These are phyloP conservation scores for Tolypocladium capitatum DNA, from an alignment of 2,329 filamentous ascomycete species.

Conservation along the genomic window DNA sequence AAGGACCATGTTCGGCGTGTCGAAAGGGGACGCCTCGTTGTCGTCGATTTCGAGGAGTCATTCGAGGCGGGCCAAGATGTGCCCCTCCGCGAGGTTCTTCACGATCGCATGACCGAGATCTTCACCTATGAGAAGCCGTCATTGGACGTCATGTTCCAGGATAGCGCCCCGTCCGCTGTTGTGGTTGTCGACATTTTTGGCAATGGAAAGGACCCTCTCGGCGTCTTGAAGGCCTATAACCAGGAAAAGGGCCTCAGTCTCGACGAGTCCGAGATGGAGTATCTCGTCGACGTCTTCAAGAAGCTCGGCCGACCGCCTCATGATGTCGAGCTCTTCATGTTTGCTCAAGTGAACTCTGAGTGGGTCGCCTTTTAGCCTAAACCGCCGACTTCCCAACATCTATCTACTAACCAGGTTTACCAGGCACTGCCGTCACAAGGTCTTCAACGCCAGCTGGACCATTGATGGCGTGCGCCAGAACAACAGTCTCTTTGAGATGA, in stretches of 20 bases:
- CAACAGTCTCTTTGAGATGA: conserved; percentile 86
- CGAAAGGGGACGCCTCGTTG: conserved; percentile 73
- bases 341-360: conserved; percentile 97
- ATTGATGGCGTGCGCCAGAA: conserved; percentile 76
- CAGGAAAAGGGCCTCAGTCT: conserved; percentile 71
- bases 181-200: conserved; percentile 64
- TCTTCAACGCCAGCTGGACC: conserved; percentile 94
- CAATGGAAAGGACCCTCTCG: conserved; percentile 49
- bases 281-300: conserved; percentile 56
- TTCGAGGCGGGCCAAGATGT: conserved; percentile 30
- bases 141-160: conserved; percentile 65
- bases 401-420: neutral
- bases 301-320: conserved; percentile 49
- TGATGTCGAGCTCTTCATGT: conserved; percentile 98
- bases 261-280: conserved; percentile 81
- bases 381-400: neutral
- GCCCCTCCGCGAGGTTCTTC: conserved; percentile 55
- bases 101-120: conserved; percentile 93
- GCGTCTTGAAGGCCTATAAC: conserved; percentile 72
- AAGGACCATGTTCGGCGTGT: conserved; percentile 59
- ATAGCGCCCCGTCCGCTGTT: conserved; percentile 47
- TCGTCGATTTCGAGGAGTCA: conserved; percentile 44
- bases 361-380: conserved; percentile 1
- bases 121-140: conserved; percentile 56
- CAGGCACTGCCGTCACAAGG: conserved; percentile 63